These are phyloP conservation scores for Paraphoma chrysanthemicola DNA, from an alignment of 2,329 filamentous ascomycete species.

Conservation along the genomic window DNA sequence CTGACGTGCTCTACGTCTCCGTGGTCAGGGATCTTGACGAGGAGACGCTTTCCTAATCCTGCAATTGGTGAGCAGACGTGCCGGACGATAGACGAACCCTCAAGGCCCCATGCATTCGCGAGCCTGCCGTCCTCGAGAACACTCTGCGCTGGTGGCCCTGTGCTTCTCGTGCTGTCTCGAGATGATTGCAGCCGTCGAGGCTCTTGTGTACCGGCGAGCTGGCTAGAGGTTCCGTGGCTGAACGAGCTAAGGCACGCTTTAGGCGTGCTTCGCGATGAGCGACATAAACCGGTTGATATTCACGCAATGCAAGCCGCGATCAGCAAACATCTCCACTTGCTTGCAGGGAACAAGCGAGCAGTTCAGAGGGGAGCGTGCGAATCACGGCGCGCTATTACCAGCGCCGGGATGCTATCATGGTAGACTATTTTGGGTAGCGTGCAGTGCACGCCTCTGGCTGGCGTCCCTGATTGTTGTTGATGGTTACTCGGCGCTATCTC, in stretches of 20 bases:
- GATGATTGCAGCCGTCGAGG: conserved; percentile 19
- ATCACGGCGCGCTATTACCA: conserved; percentile 33
- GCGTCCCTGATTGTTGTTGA: conserved; percentile 38
- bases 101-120: conserved; percentile 16
- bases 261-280: conserved; percentile 22
- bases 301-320: conserved; percentile 35
- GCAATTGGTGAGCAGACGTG: conserved; percentile 25
- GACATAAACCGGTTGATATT: conserved; percentile 35
- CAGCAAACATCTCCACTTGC: conserved; percentile 47
- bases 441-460: conserved; percentile 14
- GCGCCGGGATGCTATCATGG: conserved; percentile 32
- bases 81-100: conserved; percentile 7
- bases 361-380: conserved; percentile 32
- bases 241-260: conserved; percentile 31
- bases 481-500: conserved; percentile 33
- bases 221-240: conserved; percentile 25
- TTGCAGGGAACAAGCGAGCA: conserved; percentile 40
- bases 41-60: conserved; percentile 11
- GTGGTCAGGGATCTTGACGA: conserved; percentile 25
- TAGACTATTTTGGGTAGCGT: conserved; percentile 40
- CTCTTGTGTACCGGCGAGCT: conserved; percentile 13
- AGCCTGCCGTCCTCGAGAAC: background rate
- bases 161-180: conserved; percentile 8
- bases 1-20: conserved; percentile 32
- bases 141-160: conserved; percentile 4